Percentiles rank a stretch among this genome's conserved stretches.
Evolutionary conservation across 192 early-diverging fungal genomes (phyloP).

Genomic region (Podila verticillata): DNA sequence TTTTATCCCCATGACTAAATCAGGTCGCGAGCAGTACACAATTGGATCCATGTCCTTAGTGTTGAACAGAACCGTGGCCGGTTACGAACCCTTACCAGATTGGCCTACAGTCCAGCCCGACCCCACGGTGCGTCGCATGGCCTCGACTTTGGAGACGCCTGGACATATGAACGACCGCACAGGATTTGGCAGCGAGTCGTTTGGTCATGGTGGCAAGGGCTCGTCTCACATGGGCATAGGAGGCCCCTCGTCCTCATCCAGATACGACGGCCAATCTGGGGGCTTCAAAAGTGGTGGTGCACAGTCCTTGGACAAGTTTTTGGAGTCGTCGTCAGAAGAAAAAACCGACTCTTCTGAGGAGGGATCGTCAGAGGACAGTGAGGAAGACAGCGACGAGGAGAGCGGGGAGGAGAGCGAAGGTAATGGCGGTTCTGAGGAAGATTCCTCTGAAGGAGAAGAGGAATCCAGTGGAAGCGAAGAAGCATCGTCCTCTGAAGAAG

Average conservation of each 20-base stretch:
- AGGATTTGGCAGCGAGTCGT: constrained; percentile 58
- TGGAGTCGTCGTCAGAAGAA: constrained; percentile 51
- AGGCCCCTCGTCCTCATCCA: background rate
- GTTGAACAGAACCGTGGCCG: constrained; percentile 62
- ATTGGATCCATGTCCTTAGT: constrained; percentile 75
- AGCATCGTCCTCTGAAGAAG: constrained; percentile 41
- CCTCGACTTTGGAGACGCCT: constrained; percentile 54
- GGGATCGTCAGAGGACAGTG: constrained; percentile 39
- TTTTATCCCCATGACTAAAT: background rate
- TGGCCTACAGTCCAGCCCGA: constrained; percentile 76
- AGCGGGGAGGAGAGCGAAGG: constrained; percentile 48
- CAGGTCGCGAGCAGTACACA: constrained; percentile 64
- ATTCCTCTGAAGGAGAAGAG: constrained; percentile 1
- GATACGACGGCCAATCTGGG: constrained; percentile 41
- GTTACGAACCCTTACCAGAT: constrained; percentile 83
- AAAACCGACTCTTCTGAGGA: constrained; percentile 46
- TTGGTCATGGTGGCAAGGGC: constrained; percentile 33
- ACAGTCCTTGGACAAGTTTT: constrained; percentile 56
- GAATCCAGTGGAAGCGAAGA: constrained; percentile 28
- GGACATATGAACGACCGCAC: constrained; percentile 46
- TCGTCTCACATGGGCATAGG: background rate
- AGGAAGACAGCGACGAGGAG: constrained; percentile 57
- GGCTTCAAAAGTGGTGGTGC: constrained; percentile 29
- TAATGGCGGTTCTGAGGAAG: constrained; percentile 17
- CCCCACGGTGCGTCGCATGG: constrained; percentile 61